phyloP scores from a whole-genome alignment of 495 filamentous ascomycete species.

The Tirmania nivea region DNA sequence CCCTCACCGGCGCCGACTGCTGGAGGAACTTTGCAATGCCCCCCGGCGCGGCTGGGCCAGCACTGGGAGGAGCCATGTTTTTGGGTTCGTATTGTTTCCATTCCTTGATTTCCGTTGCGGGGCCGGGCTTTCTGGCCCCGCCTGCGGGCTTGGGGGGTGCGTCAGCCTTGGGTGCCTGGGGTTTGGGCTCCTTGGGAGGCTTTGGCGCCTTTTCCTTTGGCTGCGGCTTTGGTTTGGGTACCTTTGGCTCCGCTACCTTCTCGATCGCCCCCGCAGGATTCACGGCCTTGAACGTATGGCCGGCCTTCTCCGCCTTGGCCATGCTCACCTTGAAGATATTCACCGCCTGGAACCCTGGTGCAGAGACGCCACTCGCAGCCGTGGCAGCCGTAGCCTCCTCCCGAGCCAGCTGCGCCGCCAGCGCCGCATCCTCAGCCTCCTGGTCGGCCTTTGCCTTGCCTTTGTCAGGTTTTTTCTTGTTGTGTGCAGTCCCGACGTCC shows the following conservation, averaged over 20 bases:
- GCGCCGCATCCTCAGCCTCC: not conserved
- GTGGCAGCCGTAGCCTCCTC: slow-evolving; percentile 1
- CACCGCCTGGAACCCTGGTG: not conserved
- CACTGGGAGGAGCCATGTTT: not conserved
- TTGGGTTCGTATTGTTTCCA: not conserved
- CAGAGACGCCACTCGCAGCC: not conserved
- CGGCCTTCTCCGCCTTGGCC: not conserved
- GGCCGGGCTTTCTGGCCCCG: not conserved
- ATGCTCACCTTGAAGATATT: not conserved
- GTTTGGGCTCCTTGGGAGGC: not conserved
- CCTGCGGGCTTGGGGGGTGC: not conserved
- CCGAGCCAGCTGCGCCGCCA: not conserved
- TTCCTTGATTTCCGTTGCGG: not conserved
- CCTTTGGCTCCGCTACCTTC: not conserved
- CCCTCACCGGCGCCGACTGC: not conserved
- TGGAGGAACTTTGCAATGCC: not conserved
- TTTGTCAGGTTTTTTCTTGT: not conserved
- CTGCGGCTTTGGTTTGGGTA: not conserved
- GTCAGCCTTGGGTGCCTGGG: not conserved
- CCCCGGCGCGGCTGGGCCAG: too few relatives aligned
- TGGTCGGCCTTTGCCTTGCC: not conserved
- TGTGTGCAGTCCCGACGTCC: not conserved
- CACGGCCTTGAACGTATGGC: not conserved
- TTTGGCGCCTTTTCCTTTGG: not conserved
- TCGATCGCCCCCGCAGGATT: not conserved